Evolutionary conservation across 73 alveolate genomes (phyloP).

Genomic region (Effrenium voratum): DNA sequence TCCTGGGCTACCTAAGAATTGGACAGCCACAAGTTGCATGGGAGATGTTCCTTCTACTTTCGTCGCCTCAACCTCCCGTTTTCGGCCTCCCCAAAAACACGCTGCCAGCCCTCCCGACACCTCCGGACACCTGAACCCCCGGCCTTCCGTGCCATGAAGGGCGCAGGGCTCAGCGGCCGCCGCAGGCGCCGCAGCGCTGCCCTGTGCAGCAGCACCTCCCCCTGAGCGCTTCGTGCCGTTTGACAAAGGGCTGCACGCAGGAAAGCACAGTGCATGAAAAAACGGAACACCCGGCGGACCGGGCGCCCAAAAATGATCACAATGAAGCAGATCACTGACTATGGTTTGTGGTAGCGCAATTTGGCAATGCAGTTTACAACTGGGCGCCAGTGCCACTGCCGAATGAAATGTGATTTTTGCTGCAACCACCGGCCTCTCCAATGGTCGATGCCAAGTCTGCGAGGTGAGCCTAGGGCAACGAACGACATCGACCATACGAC

Average conservation of each 20-base stretch:
- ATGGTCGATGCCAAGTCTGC: slow-evolving; percentile 49
- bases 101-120: not conserved
- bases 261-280: not conserved
- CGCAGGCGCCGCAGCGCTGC: slow-evolving; percentile 62
- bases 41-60: not conserved
- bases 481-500: not conserved
- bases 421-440: too few species aligned
- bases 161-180: slow-evolving; percentile 83
- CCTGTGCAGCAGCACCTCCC: slow-evolving; percentile 27
- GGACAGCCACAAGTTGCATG: not conserved
- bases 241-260: not conserved
- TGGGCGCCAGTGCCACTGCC: not conserved
- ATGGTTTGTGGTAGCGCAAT: too few species aligned
- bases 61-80: too few species aligned
- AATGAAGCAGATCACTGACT: not conserved
- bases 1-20: slow-evolving; percentile 42
- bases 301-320: too few species aligned
- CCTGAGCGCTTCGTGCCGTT: not conserved
- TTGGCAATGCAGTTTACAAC: not conserved
- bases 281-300: not conserved
- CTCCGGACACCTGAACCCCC: not conserved
- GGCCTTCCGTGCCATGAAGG: slow-evolving; percentile 78
- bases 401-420: not conserved
- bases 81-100: too few species aligned
- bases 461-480: not conserved